Conservation (phyloP, 1,284 basidiomycete species). For the Apiotrichum sp. region DNA sequence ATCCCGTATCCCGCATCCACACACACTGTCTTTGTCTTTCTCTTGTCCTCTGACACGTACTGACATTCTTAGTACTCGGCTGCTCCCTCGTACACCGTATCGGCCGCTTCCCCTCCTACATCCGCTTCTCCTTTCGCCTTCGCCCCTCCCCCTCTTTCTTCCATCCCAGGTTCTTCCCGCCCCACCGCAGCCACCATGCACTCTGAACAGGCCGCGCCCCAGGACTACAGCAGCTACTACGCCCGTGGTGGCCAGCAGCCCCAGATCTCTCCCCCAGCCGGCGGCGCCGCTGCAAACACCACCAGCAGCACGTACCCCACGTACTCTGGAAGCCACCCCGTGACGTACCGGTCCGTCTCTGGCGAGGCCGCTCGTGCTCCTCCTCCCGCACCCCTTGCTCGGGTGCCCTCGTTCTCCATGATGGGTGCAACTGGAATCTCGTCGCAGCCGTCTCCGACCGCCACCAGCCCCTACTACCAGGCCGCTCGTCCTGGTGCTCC, state of each 20-base stretch:
- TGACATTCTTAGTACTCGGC: not conserved
- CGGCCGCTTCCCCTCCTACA: constrained; percentile 22
- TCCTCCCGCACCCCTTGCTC: constrained; percentile 18
- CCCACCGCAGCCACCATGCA: constrained; percentile 22
- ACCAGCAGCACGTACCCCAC: constrained; percentile 17
- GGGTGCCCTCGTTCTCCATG: constrained; percentile 9
- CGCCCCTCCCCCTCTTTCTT: constrained; percentile 37
- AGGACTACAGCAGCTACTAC: constrained; percentile 19
- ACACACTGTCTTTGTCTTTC: not conserved
- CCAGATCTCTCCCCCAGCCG: constrained; percentile 1
- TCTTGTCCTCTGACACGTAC: too few relatives aligned
- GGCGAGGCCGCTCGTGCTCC: constrained; percentile 25
- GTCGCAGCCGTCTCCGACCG: constrained; percentile 10
- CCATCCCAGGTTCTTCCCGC: constrained; percentile 23
- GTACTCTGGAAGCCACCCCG: constrained; percentile 27
- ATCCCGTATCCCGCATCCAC: not conserved
- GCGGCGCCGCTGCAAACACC: constrained; percentile 4
- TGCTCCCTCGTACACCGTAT: constrained; percentile 1
- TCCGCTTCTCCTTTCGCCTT: constrained; percentile 42
- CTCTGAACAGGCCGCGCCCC: constrained; percentile 24
- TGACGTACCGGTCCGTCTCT: constrained; percentile 37
- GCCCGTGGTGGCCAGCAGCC: constrained; percentile 7
- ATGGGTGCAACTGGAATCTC: constrained; percentile 3
- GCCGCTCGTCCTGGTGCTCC: constrained; percentile 12
- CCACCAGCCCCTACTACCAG: constrained; percentile 17